phyloP scores from a whole-genome alignment of 2,329 filamentous ascomycete species.

The Chaetoscypha palmicola region DNA sequence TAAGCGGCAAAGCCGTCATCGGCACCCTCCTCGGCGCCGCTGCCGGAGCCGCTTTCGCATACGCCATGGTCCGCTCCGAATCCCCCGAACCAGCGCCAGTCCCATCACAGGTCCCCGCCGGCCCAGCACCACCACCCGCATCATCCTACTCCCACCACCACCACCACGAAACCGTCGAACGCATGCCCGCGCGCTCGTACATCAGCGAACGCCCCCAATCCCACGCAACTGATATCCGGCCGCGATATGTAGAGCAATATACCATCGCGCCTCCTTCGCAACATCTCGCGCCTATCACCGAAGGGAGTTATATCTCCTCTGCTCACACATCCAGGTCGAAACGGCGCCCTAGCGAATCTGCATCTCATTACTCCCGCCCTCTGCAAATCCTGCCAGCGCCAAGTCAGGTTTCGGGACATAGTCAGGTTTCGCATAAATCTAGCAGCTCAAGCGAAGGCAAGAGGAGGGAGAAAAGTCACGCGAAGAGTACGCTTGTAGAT shows the following conservation, averaged over 20 bases:
- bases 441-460: neutral
- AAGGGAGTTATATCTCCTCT: constrained; percentile 12
- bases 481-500: neutral
- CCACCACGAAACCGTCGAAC: constrained; percentile 9
- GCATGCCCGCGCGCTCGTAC: constrained; percentile 12
- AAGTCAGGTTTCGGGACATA: neutral
- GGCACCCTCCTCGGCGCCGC: constrained; percentile 74
- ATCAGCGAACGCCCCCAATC: constrained; percentile 9
- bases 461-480: neutral
- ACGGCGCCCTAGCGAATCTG: too few species aligned
- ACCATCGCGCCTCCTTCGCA: constrained; percentile 1
- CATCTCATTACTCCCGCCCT: constrained; percentile 8
- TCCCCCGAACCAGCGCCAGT: constrained; percentile 15
- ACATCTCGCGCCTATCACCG: constrained; percentile 13
- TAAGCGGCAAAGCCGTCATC: constrained; percentile 57
- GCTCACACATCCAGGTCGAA: neutral
- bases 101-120: neutral
- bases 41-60: constrained; percentile 69
- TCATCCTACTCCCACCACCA: neutral
- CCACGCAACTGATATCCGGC: constrained; percentile 4
- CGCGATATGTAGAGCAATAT: constrained; percentile 15
- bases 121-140: neutral
- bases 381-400: constrained; percentile 8
- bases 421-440: neutral
- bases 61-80: constrained; percentile 62